Percentiles rank a stretch among this genome's conserved stretches.
Conservation (phyloP, 495 filamentous ascomycete genomes). For the Platismatia glauca region DNA sequence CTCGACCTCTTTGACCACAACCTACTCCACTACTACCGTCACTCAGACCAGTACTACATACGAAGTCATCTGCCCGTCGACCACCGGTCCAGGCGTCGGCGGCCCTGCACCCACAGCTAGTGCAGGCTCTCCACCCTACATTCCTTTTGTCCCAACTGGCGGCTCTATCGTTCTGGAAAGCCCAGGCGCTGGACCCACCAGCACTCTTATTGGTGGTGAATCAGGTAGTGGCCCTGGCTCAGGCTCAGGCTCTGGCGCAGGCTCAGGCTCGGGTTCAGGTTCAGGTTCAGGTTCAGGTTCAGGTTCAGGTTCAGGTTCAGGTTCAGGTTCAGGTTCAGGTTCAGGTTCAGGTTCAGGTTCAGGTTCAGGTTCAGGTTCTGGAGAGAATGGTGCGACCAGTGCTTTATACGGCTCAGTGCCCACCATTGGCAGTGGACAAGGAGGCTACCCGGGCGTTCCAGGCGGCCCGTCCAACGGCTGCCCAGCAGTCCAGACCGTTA, state of each 20-base stretch:
- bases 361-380: slow-evolving; percentile 20
- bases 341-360: slow-evolving; percentile 32
- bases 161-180: neutral
- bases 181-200: neutral
- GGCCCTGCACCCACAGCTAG: neutral
- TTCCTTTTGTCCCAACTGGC: neutral
- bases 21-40: slow-evolving; percentile 23
- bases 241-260: slow-evolving; percentile 6
- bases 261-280: too few species aligned
- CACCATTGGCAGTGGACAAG: neutral
- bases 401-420: neutral
- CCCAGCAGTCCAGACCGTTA: slow-evolving; percentile 15
- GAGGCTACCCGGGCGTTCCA: neutral
- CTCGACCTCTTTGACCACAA: slow-evolving; percentile 28
- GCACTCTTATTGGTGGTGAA: neutral
- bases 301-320: slow-evolving; percentile 23
- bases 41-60: slow-evolving; percentile 20
- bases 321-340: slow-evolving; percentile 29
- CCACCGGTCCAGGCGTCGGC: slow-evolving; percentile 16
- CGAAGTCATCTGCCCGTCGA: slow-evolving; percentile 21
- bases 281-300: slow-evolving; percentile 17
- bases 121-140: neutral
- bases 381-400: neutral
- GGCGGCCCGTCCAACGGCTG: slow-evolving; percentile 5
- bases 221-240: slow-evolving; percentile 21